phyloP scores from a whole-genome alignment of 179 eudicot species.

The Corrigiola litoralis region DNA sequence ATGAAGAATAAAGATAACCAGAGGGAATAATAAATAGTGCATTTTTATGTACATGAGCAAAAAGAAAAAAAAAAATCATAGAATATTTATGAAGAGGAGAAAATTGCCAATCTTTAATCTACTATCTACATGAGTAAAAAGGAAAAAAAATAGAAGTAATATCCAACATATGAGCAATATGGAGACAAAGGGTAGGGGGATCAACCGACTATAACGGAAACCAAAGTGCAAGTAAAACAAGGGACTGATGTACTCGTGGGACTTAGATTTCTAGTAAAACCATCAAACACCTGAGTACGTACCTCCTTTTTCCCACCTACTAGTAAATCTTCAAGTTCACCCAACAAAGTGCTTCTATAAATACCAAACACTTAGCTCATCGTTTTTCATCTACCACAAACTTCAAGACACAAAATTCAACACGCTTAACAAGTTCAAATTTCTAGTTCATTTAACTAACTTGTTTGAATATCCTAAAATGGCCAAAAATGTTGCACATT shows the following conservation, averaged over 20 bases:
- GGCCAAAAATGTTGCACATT: constrained; percentile 34
- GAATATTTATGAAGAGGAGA: no score
- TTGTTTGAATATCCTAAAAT: constrained; percentile 1
- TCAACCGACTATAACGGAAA: not conserved
- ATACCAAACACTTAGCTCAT: not conserved
- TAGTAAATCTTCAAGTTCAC: no score
- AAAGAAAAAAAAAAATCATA: not conserved
- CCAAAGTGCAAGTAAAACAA: not conserved
- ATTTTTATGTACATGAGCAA: no score
- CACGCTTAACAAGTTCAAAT: not conserved
- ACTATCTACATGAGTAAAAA: no score
- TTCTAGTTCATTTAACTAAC: not conserved
- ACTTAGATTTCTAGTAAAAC: constrained; percentile 11
- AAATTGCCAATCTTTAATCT: no score
- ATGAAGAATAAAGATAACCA: no score
- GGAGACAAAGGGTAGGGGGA: no score
- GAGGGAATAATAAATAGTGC: no score
- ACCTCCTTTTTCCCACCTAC: not conserved
- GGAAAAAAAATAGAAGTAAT: no score
- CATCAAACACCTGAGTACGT: constrained; percentile 5
- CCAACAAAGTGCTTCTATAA: not conserved
- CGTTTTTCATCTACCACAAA: not conserved
- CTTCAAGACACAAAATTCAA: not conserved
- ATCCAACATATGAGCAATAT: no score
- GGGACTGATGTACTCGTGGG: not conserved